Evolutionary conservation across 2,329 filamentous ascomycete genomes (phyloP).

Genomic region (Tricladium varicosporioides): DNA sequence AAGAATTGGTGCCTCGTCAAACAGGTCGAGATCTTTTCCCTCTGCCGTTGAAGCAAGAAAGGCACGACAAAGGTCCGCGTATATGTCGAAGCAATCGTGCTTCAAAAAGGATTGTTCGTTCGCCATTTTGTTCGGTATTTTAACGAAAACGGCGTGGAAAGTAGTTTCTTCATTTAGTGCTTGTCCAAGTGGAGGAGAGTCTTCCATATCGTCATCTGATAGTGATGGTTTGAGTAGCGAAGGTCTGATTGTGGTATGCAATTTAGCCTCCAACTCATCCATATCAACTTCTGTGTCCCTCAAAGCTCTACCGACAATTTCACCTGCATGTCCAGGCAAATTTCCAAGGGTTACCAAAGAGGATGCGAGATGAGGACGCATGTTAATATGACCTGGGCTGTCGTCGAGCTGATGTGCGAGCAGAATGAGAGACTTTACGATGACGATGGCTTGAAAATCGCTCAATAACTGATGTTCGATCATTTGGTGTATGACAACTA

Average conservation of each 20-base stretch:
- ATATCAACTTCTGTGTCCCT: constrained; percentile 69
- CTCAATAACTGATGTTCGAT: constrained; percentile 59
- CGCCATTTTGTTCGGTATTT: constrained; percentile 35
- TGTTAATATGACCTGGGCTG: constrained; percentile 52
- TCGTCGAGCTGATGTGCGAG: constrained; percentile 58
- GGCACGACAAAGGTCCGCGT: constrained; percentile 56
- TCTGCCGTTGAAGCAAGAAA: constrained; percentile 54
- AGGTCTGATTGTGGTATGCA: constrained; percentile 68
- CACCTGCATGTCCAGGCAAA: constrained; percentile 54
- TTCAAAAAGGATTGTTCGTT: constrained; percentile 51
- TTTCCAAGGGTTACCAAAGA: constrained; percentile 66
- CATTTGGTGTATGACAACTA: constrained; percentile 60
- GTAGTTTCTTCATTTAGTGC: constrained; percentile 30
- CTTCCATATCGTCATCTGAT: constrained; percentile 52
- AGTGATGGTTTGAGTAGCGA: constrained; percentile 47
- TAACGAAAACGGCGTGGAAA: constrained; percentile 24
- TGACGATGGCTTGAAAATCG: constrained; percentile 60
- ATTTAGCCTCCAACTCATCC: constrained; percentile 69
- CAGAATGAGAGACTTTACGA: constrained; percentile 64
- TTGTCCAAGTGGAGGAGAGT: constrained; percentile 28
- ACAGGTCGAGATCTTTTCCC: constrained; percentile 35
- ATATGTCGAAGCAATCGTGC: constrained; percentile 49
- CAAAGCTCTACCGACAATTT: constrained; percentile 66
- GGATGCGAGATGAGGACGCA: constrained; percentile 63
- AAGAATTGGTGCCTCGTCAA: constrained; percentile 53